Evolutionary conservation across 805 yeast genomes (phyloP).

Genomic region (Jamesozyma hellenica): DNA sequence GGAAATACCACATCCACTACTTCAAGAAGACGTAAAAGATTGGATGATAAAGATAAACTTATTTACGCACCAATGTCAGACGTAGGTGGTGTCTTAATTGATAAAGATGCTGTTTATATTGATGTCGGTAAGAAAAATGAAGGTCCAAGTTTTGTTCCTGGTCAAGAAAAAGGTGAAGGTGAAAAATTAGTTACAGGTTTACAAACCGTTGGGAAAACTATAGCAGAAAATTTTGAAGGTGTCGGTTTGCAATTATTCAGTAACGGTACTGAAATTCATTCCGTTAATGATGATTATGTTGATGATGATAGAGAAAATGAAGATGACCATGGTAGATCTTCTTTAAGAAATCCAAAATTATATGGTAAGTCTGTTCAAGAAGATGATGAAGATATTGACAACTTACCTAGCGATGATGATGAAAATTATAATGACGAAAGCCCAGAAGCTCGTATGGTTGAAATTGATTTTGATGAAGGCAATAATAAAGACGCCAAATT

Average conservation of each 20-base stretch:
- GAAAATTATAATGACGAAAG: conserved; percentile 34
- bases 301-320: conserved; percentile 24
- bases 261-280: conserved; percentile 42
- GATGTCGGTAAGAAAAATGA: conserved; percentile 37
- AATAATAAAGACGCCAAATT: conserved; percentile 28
- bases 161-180: conserved; percentile 71
- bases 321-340: conserved; percentile 50
- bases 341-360: conserved; percentile 51
- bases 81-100: conserved; percentile 96
- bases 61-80: conserved; percentile 99
- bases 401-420: conserved; percentile 35
- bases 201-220: conserved; percentile 56
- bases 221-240: conserved; percentile 49
- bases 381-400: conserved; percentile 38
- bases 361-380: conserved; percentile 44
- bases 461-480: conserved; percentile 37
- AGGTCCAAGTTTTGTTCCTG: conserved; percentile 41
- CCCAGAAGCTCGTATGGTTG: conserved; percentile 37
- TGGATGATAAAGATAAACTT: conserved; percentile 87
- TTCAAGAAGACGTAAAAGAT: conserved; percentile 77
- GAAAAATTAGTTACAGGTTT: conserved; percentile 75
- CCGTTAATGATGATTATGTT: conserved; percentile 33
- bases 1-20: conserved; percentile 47
- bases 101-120: conserved; percentile 93
- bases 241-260: conserved; percentile 72